Conservation (phyloP, 352 stramenopile species). For the Elongisporangium prolatum region DNA sequence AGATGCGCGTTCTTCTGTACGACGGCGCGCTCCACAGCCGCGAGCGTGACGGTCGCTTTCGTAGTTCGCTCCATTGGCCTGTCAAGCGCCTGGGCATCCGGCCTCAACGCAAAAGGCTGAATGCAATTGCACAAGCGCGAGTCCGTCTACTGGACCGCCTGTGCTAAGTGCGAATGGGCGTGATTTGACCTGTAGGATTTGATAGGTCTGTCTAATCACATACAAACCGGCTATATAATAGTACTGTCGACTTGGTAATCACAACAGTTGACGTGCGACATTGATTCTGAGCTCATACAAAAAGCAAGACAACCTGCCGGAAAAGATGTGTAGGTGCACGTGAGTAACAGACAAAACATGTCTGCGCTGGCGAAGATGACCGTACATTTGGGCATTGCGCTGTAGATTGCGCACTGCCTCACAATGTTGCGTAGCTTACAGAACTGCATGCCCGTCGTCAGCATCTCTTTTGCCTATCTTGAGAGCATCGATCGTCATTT, state of each 20-base stretch:
- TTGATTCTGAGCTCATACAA: not conserved
- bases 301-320: not conserved
- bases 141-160: not conserved
- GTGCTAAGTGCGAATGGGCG: not conserved
- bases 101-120: not conserved
- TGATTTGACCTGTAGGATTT: not conserved
- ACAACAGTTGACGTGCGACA: not conserved
- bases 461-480: not conserved
- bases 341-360: not conserved
- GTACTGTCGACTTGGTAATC: not conserved
- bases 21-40: conserved; percentile 57
- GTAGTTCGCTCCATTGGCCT: not conserved
- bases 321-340: not conserved
- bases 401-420: no score
- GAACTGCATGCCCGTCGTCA: not conserved
- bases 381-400: no score
- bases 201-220: not conserved
- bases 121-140: not conserved
- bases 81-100: conserved; percentile 3
- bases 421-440: no score
- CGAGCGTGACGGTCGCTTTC: conserved; percentile 42
- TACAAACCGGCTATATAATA: not conserved
- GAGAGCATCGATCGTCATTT: not conserved
- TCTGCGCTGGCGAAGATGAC: not conserved
- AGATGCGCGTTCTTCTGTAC: conserved; percentile 33